Evolutionary conservation across 371 early-diverging fungal species (phyloP).

Genomic region (Apophysomyces elegans): DNA sequence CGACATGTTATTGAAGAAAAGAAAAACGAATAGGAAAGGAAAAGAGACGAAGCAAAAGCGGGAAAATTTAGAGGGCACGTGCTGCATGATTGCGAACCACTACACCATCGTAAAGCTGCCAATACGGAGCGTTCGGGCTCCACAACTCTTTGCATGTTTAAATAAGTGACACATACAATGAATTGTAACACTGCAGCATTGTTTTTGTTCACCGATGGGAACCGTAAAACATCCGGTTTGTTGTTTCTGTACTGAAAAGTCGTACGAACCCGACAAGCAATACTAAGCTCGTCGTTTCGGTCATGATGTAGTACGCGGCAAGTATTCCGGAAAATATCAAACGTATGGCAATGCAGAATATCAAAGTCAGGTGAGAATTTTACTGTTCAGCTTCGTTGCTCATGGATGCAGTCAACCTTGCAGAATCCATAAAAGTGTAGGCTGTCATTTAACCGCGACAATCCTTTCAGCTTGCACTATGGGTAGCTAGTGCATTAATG

Average conservation of each 20-base stretch:
- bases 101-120: not conserved
- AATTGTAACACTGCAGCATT: constrained; percentile 5
- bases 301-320: too few species aligned
- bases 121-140: not conserved
- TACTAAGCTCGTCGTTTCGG: too few species aligned
- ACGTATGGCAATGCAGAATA: too few species aligned
- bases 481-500: too few species aligned
- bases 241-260: not conserved
- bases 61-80: constrained; percentile 10
- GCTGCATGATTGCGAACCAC: constrained; percentile 3
- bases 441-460: too few species aligned
- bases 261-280: not conserved
- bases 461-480: too few species aligned
- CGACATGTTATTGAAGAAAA: not conserved
- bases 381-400: too few species aligned
- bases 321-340: too few species aligned
- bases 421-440: too few species aligned
- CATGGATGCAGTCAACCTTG: too few species aligned
- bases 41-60: not conserved
- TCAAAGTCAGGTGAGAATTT: too few species aligned
- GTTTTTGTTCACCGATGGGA: not conserved
- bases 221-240: not conserved
- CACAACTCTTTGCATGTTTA: not conserved
- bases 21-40: constrained; percentile 1
- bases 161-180: not conserved